Base-by-base conservation (phyloP, 2,329 filamentous ascomycete genomes). In the Botrytis squamosa region DNA sequence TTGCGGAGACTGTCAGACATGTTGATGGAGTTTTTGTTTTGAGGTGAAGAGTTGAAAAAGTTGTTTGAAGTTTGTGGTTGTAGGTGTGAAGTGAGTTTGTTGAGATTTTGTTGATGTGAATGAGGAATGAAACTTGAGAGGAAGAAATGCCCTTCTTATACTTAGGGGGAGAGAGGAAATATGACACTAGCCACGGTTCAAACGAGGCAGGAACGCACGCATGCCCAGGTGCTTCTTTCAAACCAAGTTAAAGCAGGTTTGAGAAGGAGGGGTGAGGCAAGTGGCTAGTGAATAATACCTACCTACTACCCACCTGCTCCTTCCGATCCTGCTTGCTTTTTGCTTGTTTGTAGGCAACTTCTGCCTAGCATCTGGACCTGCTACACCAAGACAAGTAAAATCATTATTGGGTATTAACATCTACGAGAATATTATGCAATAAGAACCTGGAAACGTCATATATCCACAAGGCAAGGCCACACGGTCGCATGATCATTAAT, bases 1-100 rank as follows among this genome's bases (percentile, higher is more conserved):
- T 88, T 87, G 82, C 86, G 86, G 77, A 70, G 64, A 73, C 33
- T 55, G 71, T 73, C 71, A 63, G 71, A 73, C 71, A 73, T 73
- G 14, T 73, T 73, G 71, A 62, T 52, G 25, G 25, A 57, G n/a
- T 57, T 57, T 57, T 57, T 55, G 52, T 18, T 55, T 29, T 57
- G n/a, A 57, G 52, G 52, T 57, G 64, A 20, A 52, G 3, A 18
- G 38, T 38, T 57, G 55, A 14, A 36, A 40, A 36, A 36, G 57
- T 70, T 49, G 55, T 10, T 42, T 33, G 2, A 68, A 29, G 44
- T 52, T 71, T 57, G 46, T 49, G 6, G 12, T 66, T 57, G 20
- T 20, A 69, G 33, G 36, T 55, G 16, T 42, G 66, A 16, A 22
- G 16, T 18, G n/a, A n/a, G 22, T n/a, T 40, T 40, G 18, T 57